Percentiles rank a stretch among this genome's conserved stretches.
Evolutionary conservation across 78 protist species (phyloP).

Genomic region (Emiliania huxleyi): DNA sequence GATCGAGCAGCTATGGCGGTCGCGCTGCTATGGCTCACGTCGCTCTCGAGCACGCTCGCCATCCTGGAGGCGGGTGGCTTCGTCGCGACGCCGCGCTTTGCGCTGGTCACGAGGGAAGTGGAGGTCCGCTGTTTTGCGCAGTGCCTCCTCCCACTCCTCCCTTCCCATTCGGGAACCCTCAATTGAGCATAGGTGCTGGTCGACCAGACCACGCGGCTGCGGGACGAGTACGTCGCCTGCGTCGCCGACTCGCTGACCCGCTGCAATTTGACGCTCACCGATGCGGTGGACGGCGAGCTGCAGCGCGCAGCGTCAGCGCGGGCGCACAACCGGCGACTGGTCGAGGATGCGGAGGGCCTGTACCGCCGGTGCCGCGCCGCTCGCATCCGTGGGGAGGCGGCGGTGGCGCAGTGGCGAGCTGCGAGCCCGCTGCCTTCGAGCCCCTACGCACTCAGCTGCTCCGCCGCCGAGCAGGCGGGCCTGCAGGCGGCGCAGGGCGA

Average conservation of each 20-base stretch:
- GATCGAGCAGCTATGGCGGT: no score
- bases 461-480: background rate
- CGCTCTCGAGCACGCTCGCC: background rate
- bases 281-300: background rate
- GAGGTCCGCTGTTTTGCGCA: no score
- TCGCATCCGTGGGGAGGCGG: background rate
- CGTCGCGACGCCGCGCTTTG: background rate
- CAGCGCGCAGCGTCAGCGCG: background rate
- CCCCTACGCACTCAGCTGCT: background rate
- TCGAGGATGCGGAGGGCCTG: background rate
- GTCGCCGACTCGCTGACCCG: background rate
- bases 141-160: no score
- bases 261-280: background rate
- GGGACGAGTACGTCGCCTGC: background rate
- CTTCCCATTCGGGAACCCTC: no score
- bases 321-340: background rate
- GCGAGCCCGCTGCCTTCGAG: background rate
- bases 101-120: background rate
- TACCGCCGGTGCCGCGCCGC: background rate
- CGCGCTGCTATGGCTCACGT: background rate
- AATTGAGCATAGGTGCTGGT: no score
- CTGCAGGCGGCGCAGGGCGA: background rate
- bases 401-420: background rate
- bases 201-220: background rate
- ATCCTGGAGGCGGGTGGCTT: background rate